Percentiles rank a stretch among this genome's conserved stretches.
Evolutionary conservation across 2,329 filamentous ascomycete species (phyloP).

Genomic region (Pseudogymnoascus sp.): DNA sequence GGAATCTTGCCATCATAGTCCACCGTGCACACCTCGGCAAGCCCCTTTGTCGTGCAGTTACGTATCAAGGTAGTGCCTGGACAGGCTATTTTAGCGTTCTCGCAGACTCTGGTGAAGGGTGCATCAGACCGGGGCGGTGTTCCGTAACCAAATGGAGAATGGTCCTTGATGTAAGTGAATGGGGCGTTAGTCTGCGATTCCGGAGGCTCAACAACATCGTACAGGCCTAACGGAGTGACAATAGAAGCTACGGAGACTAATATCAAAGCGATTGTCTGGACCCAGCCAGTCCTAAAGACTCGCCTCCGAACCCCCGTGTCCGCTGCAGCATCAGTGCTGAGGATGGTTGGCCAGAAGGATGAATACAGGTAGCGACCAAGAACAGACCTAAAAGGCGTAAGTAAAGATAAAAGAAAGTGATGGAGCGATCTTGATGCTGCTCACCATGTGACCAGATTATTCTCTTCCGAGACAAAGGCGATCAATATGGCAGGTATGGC

Average conservation of each 20-base stretch:
- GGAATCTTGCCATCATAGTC: constrained; percentile 28
- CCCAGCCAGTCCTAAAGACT: constrained; percentile 22
- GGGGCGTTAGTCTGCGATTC: constrained; percentile 13
- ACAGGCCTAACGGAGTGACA: constrained; percentile 40
- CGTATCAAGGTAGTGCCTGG: constrained; percentile 21
- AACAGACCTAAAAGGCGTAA: constrained; percentile 26
- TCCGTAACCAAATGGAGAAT: constrained; percentile 32
- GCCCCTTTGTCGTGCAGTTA: constrained; percentile 16
- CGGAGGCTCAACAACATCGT: constrained; percentile 30
- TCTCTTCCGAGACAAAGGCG: constrained; percentile 30
- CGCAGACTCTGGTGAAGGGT: constrained; percentile 30
- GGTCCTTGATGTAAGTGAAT: constrained; percentile 35
- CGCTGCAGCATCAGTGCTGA: constrained; percentile 32
- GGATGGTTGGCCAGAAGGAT: constrained; percentile 37
- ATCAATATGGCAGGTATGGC: constrained; percentile 32
- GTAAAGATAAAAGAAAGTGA: neutral
- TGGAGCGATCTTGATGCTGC: constrained; percentile 18
- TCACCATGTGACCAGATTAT: constrained; percentile 34
- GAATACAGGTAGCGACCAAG: constrained; percentile 32
- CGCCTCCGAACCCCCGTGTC: constrained; percentile 27
- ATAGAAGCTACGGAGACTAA: constrained; percentile 36
- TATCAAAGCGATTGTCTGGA: constrained; percentile 25
- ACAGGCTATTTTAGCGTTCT: constrained; percentile 17
- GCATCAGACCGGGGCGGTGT: constrained; percentile 31
- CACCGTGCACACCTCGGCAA: neutral